Base-by-base conservation (phyloP, 441 rosid species). In the Pelargonium fulgidum region DNA sequence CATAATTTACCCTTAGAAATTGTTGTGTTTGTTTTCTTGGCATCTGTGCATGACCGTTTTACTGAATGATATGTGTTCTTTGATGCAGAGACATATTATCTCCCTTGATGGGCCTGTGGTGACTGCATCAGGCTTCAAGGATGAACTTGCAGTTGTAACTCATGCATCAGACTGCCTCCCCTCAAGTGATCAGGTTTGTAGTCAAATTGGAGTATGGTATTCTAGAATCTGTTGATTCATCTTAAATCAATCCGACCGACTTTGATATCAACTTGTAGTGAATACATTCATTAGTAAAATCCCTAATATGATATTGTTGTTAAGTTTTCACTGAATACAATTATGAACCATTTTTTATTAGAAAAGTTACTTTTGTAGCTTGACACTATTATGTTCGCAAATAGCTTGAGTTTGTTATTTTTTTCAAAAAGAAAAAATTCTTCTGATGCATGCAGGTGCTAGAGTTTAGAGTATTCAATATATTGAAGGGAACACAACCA, bases 81-180 rank as follows among this genome's bases (percentile, higher is more conserved):
- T 67, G 68, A 56, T 84, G 82, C 87, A 93, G 99, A 91, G 79
- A 75, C 89, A 89, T 73, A 77, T 91, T 74, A 73, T 93, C 39
- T 91, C 96, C 67, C 87, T 93, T 78, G 87, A 86, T 64, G 99
- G 99, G 39, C 96, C 93, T 1, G 88, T 84, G 42, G 95, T 89
- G 75, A 85, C 95, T 65, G 88, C 97, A 70, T 83, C 91, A 68
- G 99, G 95, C 77, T 88, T 84, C 78, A 82, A 73, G 70, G 84
- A 93, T 82, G 86, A 81, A 70, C 92, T 93, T 76, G 96, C 91
- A n/a, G 83, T 93, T 69, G 92, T 91, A 58, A 84, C 77, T 75
- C 97, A 88, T 85, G 88, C 78, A 76, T 83, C 96, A 68, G 91
- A 87, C 72, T 83, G 91, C 74, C 93, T 89, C 74, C 85, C 94